Conservation (phyloP, 163 green algal species). For the Scenedesmus sp. region DNA sequence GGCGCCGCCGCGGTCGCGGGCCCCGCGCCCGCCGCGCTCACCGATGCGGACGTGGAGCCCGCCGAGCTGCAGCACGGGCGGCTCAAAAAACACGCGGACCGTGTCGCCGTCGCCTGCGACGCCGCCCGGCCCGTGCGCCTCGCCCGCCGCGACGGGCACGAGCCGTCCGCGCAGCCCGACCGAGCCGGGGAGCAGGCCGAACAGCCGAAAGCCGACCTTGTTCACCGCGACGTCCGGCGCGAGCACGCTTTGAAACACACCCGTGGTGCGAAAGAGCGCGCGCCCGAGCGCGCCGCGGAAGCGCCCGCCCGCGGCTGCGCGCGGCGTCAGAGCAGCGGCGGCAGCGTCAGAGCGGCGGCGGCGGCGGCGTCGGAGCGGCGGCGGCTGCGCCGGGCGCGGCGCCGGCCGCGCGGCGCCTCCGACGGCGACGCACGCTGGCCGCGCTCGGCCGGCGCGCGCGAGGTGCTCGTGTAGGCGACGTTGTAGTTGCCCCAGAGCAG, state of each 20-base stretch:
- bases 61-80: constrained; percentile 64
- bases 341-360: too few species aligned
- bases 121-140: constrained; percentile 4
- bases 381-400: too few species aligned
- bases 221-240: constrained; percentile 74
- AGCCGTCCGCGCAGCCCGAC: constrained; percentile 79
- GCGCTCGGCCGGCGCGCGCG: constrained; percentile 44
- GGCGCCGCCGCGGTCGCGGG: too few species aligned
- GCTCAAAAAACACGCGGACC: constrained; percentile 74
- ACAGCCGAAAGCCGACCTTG: constrained; percentile 77
- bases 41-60: constrained; percentile 66
- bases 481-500: constrained; percentile 85
- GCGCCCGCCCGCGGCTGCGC: constrained; percentile 73
- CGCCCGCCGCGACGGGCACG: constrained; percentile 48
- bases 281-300: constrained; percentile 75
- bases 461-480: constrained; percentile 70
- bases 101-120: constrained; percentile 32
- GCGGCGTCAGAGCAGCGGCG: neutral
- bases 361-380: neutral
- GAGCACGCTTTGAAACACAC: constrained; percentile 78
- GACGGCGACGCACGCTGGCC: constrained; percentile 60
- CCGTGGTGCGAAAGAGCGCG: constrained; percentile 75
- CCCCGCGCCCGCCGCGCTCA: too few species aligned
- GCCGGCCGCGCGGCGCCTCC: too few species aligned
- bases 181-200: constrained; percentile 72